Evolutionary conservation across 2,329 filamentous ascomycete genomes (phyloP), one percentile per base, ranked within the genome.

Genomic region (Camillea tinctor): DNA sequence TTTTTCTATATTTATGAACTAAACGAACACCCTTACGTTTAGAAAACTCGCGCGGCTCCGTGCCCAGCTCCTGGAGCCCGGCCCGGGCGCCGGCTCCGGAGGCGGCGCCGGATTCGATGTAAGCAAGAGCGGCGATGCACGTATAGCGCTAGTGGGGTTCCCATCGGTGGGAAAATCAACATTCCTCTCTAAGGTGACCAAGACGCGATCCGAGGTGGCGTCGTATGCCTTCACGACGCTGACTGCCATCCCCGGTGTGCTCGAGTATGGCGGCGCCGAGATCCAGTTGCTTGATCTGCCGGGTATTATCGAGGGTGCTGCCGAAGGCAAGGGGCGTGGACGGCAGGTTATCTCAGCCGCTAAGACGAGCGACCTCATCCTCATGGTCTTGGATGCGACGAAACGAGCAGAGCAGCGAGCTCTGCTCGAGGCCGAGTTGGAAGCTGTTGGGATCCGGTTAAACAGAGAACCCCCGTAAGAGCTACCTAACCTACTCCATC

Each of bases 161-260:
- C 95, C 96, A 0, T 99, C 96, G 0, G 95, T 99, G 55, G 95
- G 95, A 75, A 99, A 99, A 80, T 99, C 95, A 2, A 99, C 95
- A 0, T 98, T 99, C 73, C 76, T 99, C n/a, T 97, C 93, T 54
- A 97, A 98, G 73, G 96, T 99, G 74, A 99, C 95, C 54, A 98
- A 97, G 79, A 99, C 96, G 48, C 93, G 92, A 72, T 97, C 93
- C 55, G 94, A 97, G 75, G 93, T 97, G 24, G 95, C 95, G 0
- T 91, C 95, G 0, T 99, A 99, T 74, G 88, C 94, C 59, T 99
- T 99, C 85, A 99, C 95, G 11, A 99, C 95, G 1, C 82, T 99
- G 51, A 99, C 95, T 9, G 96, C 95, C 40, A 99, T 99, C 68
- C 95, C 95, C 1, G 95, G 95, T 68, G 96, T 99, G 48, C 85